A percentile compares a stretch with the other conserved stretches of the same genome.
Evolutionary conservation across 2,329 filamentous ascomycete genomes (phyloP).

Genomic region (Fusarium sp.): DNA sequence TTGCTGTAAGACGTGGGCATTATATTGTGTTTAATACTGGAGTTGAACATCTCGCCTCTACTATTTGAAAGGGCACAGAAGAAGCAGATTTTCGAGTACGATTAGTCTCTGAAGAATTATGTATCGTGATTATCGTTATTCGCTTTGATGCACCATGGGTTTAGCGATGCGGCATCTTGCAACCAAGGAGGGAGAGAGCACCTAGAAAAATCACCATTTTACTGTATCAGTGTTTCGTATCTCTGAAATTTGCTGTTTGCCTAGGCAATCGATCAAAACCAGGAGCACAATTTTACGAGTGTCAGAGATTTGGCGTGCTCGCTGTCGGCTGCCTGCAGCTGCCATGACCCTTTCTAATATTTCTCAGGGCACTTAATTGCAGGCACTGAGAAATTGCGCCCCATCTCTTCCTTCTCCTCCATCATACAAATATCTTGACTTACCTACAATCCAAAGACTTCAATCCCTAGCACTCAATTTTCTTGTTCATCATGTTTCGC

Average conservation of each 20-base stretch:
- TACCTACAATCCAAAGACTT: not conserved
- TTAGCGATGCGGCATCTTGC: not conserved
- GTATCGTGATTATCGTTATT: not conserved
- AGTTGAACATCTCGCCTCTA: slow-evolving; percentile 38
- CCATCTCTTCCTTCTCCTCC: not conserved
- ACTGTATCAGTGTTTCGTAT: not conserved
- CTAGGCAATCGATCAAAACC: not conserved
- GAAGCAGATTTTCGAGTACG: not conserved
- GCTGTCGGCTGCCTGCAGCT: slow-evolving; percentile 29
- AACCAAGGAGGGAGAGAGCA: not conserved
- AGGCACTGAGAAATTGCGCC: not conserved
- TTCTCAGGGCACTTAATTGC: slow-evolving; percentile 1
- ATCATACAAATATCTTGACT: not conserved
- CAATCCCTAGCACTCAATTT: fast-evolving
- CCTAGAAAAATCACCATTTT: not conserved
- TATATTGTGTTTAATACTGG: slow-evolving; percentile 20
- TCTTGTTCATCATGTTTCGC: slow-evolving; percentile 70
- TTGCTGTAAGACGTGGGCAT: slow-evolving; percentile 18
- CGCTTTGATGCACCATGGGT: not conserved
- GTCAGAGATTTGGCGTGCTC: not conserved
- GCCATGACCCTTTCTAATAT: not conserved
- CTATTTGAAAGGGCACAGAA: slow-evolving; percentile 18
- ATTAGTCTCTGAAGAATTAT: not conserved
- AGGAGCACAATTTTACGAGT: not conserved
- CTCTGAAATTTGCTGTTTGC: not conserved